Percentiles rank a stretch among this genome's conserved stretches.
These are phyloP conservation scores for Ganoderma resinaceum DNA, from an alignment of 1,284 basidiomycete genomes.

Conservation along the genomic window DNA sequence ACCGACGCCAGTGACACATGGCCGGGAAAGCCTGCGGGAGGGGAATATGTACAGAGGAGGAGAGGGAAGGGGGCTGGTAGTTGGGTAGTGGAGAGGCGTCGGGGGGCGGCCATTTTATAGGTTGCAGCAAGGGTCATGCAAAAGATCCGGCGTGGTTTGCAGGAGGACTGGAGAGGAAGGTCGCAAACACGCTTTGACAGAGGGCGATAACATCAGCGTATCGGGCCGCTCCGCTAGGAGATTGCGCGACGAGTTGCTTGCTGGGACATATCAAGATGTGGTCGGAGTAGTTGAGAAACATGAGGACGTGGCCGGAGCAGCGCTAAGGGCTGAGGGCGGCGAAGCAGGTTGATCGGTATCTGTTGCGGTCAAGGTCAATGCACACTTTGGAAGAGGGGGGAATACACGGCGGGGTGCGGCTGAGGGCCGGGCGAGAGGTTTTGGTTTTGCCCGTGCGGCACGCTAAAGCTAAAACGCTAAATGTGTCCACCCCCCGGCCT, in stretches of 20 bases:
- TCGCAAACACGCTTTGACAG: constrained; percentile 22
- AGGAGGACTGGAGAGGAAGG: constrained; percentile 24
- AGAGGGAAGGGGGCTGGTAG: constrained; percentile 29
- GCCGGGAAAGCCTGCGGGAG: constrained; percentile 18
- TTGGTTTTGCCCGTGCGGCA: constrained; percentile 34
- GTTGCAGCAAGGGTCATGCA: constrained; percentile 21
- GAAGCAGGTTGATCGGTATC: constrained; percentile 38
- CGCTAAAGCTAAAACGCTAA: constrained; percentile 47
- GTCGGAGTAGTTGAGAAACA: constrained; percentile 37
- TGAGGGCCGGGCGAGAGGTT: constrained; percentile 22
- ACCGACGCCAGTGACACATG: constrained; percentile 73
- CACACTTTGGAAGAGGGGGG: constrained; percentile 23
- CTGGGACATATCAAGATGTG: constrained; percentile 42
- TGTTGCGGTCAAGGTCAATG: constrained; percentile 28
- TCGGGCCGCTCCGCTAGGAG: constrained; percentile 36
- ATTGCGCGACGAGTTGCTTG: constrained; percentile 34
- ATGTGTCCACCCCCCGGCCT: constrained; percentile 17
- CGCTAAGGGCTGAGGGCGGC: constrained; percentile 22
- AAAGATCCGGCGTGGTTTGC: constrained; percentile 34
- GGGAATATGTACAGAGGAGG: constrained; percentile 29
- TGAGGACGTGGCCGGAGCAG: constrained; percentile 32
- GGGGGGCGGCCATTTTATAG: constrained; percentile 34
- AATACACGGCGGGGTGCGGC: neutral
- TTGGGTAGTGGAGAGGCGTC: constrained; percentile 18
- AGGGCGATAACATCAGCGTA: constrained; percentile 42